Base-by-base conservation (phyloP, 2,329 filamentous ascomycete genomes). In the Trichocomaceae sp. region DNA sequence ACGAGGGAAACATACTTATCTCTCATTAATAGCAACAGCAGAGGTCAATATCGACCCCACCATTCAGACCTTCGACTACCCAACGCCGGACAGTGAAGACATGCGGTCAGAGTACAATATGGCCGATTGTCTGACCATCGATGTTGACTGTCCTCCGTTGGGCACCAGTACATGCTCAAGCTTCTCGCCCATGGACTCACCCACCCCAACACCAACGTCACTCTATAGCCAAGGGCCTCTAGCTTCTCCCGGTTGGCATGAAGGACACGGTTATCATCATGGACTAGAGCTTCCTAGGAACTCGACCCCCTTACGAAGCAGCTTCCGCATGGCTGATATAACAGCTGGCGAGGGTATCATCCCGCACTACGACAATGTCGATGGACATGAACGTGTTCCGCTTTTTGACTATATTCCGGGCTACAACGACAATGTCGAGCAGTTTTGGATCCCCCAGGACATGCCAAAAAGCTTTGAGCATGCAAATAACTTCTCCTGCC, bases 161-260 rank as follows among this genome's bases (percentile, higher is more conserved):
- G 68, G 70, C 50, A 67, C 70, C 20, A 72, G 65, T 61, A 69
- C 70, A 52, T 72, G 70, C 56, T 70, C 70, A 5, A 70, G 68
- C 55, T 72, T 71, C 58, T 72, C 70, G 17, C 68, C 69, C 52
- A 62, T 72, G 61, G 70, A 72, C 45, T 72, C 70, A 29, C 70
- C 70, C 0, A 72, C 68, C 17, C 69, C 68, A 1, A 72, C 70
- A 2, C 69, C 70, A 3, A 71, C 69, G 23, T 72, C 67, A 52
- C 59, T 72, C 22, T 72, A 72, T 56, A 71, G 70, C 57, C 69
- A 72, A 52, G 61, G 63, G 17, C 70, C 69, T 7, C 49, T 72
- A 56, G 65, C 68, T 31, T 72, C 70, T 0, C 70, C 70, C 0
- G 59, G 63, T 3, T 72, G 69, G 69, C 70, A 66, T 52, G 70